These are phyloP conservation scores for Syzygium malaccense DNA, from an alignment of 441 rosid genomes.

Conservation along the genomic window DNA sequence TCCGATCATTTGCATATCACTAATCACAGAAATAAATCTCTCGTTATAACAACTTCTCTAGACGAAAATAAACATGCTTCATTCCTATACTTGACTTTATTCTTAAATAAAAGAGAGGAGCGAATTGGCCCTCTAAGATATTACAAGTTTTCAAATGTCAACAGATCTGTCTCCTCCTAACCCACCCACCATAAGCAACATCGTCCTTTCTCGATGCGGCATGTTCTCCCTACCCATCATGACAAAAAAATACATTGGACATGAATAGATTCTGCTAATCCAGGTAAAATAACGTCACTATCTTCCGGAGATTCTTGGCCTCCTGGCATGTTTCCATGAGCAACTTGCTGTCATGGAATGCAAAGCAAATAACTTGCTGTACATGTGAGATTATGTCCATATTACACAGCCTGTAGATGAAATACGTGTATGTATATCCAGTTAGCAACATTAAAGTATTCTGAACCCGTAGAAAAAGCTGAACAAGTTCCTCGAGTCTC, in stretches of 20 bases:
- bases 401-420: slow-evolving; percentile 71
- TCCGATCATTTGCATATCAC: background rate
- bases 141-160: background rate
- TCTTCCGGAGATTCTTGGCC: slow-evolving; percentile 85
- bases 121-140: background rate
- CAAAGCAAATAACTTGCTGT: slow-evolving; percentile 95
- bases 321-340: slow-evolving; percentile 98
- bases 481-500: background rate
- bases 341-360: slow-evolving; percentile 89
- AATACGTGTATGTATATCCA: background rate
- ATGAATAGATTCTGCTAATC: slow-evolving; percentile 36
- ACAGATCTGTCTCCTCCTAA: background rate
- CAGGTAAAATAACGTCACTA: slow-evolving; percentile 85
- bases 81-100: background rate
- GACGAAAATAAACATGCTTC: background rate
- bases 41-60: background rate
- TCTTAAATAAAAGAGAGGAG: background rate
- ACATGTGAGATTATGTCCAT: slow-evolving; percentile 93
- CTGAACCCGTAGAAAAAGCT: background rate
- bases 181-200: background rate
- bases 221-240: background rate
- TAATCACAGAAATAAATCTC: background rate
- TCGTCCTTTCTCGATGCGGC: background rate
- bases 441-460: background rate
- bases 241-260: background rate